phyloP scores from a whole-genome alignment of 164 flowering plant species.

The Annona squamosa region DNA sequence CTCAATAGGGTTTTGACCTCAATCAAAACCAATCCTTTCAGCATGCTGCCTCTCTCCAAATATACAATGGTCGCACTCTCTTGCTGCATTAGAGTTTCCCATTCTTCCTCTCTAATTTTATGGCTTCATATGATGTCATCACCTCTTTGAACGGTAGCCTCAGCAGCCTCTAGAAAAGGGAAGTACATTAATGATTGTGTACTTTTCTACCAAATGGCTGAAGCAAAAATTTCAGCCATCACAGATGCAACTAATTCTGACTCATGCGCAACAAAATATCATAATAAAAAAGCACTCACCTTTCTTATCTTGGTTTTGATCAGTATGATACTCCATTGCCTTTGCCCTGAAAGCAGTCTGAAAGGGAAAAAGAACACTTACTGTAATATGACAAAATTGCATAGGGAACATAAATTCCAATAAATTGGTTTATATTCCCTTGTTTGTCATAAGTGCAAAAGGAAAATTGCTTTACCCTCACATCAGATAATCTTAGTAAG shows the following conservation, averaged over 20 bases:
- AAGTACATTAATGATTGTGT: not conserved
- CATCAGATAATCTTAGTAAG: too few species aligned
- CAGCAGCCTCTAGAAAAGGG: constrained; percentile 69
- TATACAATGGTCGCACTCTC: not conserved
- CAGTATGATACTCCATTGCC: constrained; percentile 89
- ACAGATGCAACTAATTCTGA: too few species aligned
- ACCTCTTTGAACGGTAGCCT: constrained; percentile 90
- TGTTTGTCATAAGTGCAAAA: not conserved
- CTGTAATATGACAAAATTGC: not conserved
- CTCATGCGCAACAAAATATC: not conserved
- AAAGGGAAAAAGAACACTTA: not conserved
- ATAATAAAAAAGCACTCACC: constrained; percentile 28
- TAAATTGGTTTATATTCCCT: not conserved
- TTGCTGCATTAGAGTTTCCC: constrained; percentile 15
- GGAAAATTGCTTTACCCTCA: not conserved
- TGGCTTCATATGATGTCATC: constrained; percentile 80
- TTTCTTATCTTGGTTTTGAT: constrained; percentile 90
- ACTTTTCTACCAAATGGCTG: too few species aligned
- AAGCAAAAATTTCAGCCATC: too few species aligned
- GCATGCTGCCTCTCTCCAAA: not conserved
- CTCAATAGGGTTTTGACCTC: not conserved
- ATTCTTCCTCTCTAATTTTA: constrained; percentile 60
- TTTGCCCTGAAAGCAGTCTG: constrained; percentile 87
- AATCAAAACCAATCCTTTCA: not conserved
- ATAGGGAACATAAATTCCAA: not conserved